Base-by-base conservation (phyloP, 75 land plant genomes). In the Larix kaempferi region DNA sequence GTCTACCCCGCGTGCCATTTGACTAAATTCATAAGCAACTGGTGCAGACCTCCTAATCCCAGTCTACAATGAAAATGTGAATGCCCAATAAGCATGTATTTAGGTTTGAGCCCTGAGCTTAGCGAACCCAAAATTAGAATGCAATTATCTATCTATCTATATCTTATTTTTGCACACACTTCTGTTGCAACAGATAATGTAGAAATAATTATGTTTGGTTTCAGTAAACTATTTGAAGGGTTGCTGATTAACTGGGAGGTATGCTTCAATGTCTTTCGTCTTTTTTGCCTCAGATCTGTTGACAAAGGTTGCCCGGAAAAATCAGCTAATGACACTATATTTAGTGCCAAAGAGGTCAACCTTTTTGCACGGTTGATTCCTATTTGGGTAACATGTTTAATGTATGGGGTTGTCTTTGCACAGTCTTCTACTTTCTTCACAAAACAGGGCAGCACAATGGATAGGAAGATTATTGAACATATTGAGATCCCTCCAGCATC, bases 401-500 rank as follows among this genome's bases (percentile, higher is more conserved):
- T 78, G 49, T 84, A 79, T 54, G 83, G 82, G 1, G 66, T 81
- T 39, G 62, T 80, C 39, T 74, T 81, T 59, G 82, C 87, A 41
- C 88, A 86, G 56, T 69, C 71, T 16, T 74, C 80, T 21, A 86
- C 88, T 4, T 74, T 84, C 77, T 86, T 80, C 72, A 74, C 78
- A 14, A 71, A 85, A 37, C 88, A 86, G 58, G 88, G 80, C 26
- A 59, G 72, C 23, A 83, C 86, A 3, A 77, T 86, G 80, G 71
- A 86, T 22, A 75, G 78, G 26, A 74, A 35, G 37, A 21, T 84
- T 5, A 75, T 61, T 14, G 58, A 54, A 3, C 37, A 57, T 25
- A 77, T 86, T 41, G 26, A 80, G 19, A 56, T 86, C 71, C 82
- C 86, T 25, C 79, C 86, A 17, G 82, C 88, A 15, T 76, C 88